phyloP scores from a whole-genome alignment of 768 basidiomycete genomes.

The Thelephora ganbajun region DNA sequence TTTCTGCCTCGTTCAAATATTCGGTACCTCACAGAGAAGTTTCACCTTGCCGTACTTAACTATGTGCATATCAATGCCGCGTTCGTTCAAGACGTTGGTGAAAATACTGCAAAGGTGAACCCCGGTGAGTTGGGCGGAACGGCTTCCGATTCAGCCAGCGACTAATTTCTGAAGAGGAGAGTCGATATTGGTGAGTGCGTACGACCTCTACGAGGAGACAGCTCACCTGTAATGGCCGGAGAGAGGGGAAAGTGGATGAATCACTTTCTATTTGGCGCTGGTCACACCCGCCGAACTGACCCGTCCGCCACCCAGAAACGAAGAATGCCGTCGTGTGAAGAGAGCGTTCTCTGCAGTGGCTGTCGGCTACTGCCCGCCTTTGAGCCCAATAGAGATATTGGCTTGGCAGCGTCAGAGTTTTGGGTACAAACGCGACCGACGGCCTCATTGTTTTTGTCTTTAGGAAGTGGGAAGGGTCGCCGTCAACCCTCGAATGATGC shows the following conservation, averaged over 20 bases:
- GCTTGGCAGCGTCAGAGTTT: slow-evolving; percentile 19
- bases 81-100: slow-evolving; percentile 22
- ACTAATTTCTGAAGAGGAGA: no score
- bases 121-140: no score
- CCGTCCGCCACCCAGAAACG: slow-evolving; percentile 40
- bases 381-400: slow-evolving; percentile 57
- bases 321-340: slow-evolving; percentile 48
- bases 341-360: neutral
- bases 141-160: no score
- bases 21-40: slow-evolving; percentile 24
- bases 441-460: slow-evolving; percentile 41
- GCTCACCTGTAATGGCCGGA: slow-evolving; percentile 50
- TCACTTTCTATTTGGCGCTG: slow-evolving; percentile 44
- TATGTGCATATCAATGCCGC: slow-evolving; percentile 44
- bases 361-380: slow-evolving; percentile 21
- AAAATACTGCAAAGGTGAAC: neutral
- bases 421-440: neutral
- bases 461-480: slow-evolving; percentile 1
- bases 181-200: no score
- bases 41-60: slow-evolving; percentile 13
- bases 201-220: no score
- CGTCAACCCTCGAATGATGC: neutral
- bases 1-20: slow-evolving; percentile 30
- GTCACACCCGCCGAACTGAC: slow-evolving; percentile 57
- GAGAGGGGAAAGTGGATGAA: slow-evolving; percentile 47